Evolutionary conservation across 176 grass and related monocot genomes (phyloP), one percentile per base, ranked within the genome.

Genomic region (Pontederia paniculata): DNA sequence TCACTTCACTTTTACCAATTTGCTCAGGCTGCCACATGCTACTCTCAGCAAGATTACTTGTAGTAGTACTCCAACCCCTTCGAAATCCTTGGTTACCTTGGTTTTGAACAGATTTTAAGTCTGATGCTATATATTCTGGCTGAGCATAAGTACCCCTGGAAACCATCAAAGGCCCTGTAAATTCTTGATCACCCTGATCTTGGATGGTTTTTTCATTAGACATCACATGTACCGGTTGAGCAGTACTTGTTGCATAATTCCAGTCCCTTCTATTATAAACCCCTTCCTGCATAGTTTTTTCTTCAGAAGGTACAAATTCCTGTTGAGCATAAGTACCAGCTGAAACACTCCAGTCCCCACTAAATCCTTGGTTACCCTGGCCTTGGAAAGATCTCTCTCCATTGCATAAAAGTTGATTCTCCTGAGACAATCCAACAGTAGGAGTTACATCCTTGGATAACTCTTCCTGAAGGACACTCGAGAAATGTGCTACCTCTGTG

Each of bases 1-100:
- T 42, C 41, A 55, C 52, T 74, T 15, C 62, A 54, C 70, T 75
- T 65, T 77, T 78, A 55, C 69, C 70, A 66, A 74, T 72, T 41
- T 64, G 52, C 70, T 63, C 78, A 12, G 56, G 25, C 66, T 84
- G 83, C 73, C 70, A 70, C 19, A 76, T 74, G 28, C 20, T 53
- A 10, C 18, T 23, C 28, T 53, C 48, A 31, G 31, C 23, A 52
- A 52, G 52, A 25, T 17, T 67, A 23, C 28, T 43, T 20, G 48
- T 53, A 9, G 50, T 28, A 67, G 16, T 13, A 67, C 13, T 53
- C 63, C 63, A 54, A 49, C 9, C n/a, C 31, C 11, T 2, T 14
- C 63, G 25, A 44, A 67, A 67, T 9, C 42, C 63, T 67, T 67
- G 49, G 28, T 17, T 54, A 5, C 47, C 62, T 13, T 9, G 57